Evolutionary conservation across 495 filamentous ascomycete species (phyloP).

Genomic region (Bathelium albidoporum): DNA sequence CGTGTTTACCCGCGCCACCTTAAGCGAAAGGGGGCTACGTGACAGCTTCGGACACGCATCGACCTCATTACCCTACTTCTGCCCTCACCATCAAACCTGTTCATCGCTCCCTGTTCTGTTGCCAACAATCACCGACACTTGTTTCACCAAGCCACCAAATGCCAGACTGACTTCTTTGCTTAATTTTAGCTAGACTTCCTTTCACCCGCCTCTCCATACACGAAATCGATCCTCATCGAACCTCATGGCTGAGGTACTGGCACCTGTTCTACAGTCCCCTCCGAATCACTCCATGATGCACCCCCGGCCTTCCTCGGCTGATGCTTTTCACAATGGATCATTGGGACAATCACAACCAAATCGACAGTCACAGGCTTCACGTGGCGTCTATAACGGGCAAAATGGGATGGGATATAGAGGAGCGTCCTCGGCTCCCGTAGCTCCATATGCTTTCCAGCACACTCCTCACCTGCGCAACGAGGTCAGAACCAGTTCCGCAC

Average conservation of each 20-base stretch:
- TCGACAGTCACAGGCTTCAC: constrained; percentile 23
- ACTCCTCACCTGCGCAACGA: constrained; percentile 65
- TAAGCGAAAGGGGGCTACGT: constrained; percentile 4
- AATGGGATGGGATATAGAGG: constrained; percentile 49
- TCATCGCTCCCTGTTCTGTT: neutral
- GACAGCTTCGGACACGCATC: neutral
- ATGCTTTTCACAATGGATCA: constrained; percentile 27
- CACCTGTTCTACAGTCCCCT: constrained; percentile 28
- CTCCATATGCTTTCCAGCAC: constrained; percentile 77
- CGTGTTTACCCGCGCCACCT: constrained; percentile 2
- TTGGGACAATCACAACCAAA: constrained; percentile 18
- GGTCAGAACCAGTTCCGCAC: constrained; percentile 55
- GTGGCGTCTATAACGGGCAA: constrained; percentile 20
- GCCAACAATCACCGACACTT: neutral
- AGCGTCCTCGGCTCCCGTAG: constrained; percentile 55
- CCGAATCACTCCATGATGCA: constrained; percentile 31
- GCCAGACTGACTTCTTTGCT: neutral
- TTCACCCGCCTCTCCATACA: neutral
- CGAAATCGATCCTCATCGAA: constrained; percentile 1
- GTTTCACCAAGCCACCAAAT: neutral
- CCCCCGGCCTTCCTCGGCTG: constrained; percentile 27
- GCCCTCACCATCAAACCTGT: neutral
- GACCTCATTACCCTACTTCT: neutral
- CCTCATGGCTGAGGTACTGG: constrained; percentile 36
- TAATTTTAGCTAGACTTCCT: neutral